These are phyloP conservation scores for Cantharellus anzutake DNA, from an alignment of 768 basidiomycete species.

Conservation along the genomic window DNA sequence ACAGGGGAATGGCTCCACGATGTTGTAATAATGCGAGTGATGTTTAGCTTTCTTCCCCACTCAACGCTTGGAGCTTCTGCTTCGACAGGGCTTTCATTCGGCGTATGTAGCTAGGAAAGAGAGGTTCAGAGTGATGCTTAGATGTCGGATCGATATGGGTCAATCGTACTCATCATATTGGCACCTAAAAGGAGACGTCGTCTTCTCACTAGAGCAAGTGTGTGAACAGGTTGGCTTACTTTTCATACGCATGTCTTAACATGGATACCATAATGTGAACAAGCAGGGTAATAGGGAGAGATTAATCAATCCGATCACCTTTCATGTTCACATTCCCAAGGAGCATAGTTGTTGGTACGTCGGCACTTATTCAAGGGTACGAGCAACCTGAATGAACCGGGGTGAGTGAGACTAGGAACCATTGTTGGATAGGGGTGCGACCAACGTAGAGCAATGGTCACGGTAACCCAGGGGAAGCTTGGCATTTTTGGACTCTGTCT, in stretches of 20 bases:
- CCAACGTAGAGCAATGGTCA: conserved; percentile 83
- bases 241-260: conserved; percentile 22
- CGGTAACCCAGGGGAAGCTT: conserved; percentile 67
- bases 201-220: not conserved
- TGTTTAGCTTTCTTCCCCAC: conserved; percentile 13
- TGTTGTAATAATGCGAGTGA: not conserved
- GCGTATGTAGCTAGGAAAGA: conserved; percentile 46
- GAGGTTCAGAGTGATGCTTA: not conserved
- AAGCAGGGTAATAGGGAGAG: not conserved
- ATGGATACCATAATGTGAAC: not conserved
- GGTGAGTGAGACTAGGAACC: not conserved
- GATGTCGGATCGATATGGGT: not conserved
- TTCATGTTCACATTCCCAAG: conserved; percentile 92
- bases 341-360: conserved; percentile 52
- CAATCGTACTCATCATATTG: conserved; percentile 81
- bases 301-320: conserved; percentile 35
- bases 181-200: conserved; percentile 33
- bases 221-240: conserved; percentile 14
- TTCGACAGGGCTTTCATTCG: conserved; percentile 74
- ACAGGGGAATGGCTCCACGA: not conserved
- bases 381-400: conserved; percentile 36
- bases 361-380: conserved; percentile 80
- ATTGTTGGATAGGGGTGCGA: not conserved
- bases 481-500: conserved; percentile 57
- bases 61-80: conserved; percentile 35